Evolutionary conservation across 1,284 basidiomycete genomes (phyloP).

Genomic region (Cryptococcus hybrid): DNA sequence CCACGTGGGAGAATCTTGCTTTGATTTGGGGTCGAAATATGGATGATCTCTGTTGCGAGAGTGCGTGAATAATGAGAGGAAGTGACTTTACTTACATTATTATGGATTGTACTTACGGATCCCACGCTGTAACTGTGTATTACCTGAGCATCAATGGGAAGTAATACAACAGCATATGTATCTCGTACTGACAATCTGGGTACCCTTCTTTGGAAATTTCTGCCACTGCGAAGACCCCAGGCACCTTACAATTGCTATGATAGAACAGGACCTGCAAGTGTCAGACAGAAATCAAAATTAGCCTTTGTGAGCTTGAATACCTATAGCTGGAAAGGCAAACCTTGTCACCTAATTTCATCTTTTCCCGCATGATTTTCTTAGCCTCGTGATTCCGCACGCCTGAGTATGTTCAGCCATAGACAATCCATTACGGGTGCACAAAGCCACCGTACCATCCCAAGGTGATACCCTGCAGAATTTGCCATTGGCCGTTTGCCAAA

Average conservation of each 20-base stretch:
- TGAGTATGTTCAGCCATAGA: conserved; percentile 6
- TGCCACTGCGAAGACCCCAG: conserved; percentile 82
- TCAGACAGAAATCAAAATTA: not conserved
- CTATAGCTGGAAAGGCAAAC: conserved; percentile 49
- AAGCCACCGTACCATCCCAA: conserved; percentile 71
- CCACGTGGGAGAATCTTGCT: conserved; percentile 74
- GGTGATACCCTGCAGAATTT: conserved; percentile 59
- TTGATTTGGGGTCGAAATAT: conserved; percentile 85
- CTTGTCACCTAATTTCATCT: conserved; percentile 79
- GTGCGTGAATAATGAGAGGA: not conserved
- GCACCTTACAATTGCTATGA: conserved; percentile 88
- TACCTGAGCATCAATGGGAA: not conserved
- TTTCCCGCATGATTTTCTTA: conserved; percentile 81
- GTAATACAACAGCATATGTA: not conserved
- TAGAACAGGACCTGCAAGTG: conserved; percentile 60
- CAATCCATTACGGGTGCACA: too few species aligned
- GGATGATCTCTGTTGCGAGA: conserved; percentile 63
- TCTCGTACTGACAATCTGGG: conserved; percentile 69
- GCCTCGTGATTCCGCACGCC: conserved; percentile 77
- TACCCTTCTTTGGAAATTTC: conserved; percentile 81
- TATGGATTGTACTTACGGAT: conserved; percentile 57
- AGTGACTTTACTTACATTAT: not conserved
- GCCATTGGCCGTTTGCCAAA: not conserved
- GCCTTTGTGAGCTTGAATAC: not conserved
- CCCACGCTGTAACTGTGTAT: conserved; percentile 78